Evolutionary conservation across 768 basidiomycete genomes (phyloP), one percentile per base, ranked within the genome.

Genomic region (Dioszegia aurantiaca): DNA sequence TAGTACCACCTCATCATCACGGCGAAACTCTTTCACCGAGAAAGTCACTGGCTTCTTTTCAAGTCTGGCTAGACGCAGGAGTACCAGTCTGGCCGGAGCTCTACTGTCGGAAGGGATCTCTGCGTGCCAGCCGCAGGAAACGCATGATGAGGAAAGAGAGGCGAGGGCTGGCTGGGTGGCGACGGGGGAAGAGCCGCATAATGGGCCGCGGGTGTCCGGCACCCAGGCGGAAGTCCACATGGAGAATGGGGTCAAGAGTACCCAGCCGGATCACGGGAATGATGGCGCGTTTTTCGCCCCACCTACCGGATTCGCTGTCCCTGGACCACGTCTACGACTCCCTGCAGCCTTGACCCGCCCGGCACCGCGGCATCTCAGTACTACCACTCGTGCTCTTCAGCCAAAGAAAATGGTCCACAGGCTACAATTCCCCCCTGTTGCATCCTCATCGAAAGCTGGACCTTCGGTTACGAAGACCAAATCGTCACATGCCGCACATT

Each of bases 371-470:
- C 9, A 14, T 3, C 33, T 53, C 23, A 17, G 12, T 3, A 53
- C 51, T 19, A 14, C 51, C 16, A 27, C 51, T 40, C 37, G 51
- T 9, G 51, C 51, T 6, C 51, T 53, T 3, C 39, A 40, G 26
- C 51, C 51, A 19, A 59, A 59, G 49, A 43, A 17, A 23, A 27
- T n/a, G n/a, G 19, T 52, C 27, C 17, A n/a, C n/a, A n/a, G n/a
- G n/a, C n/a, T n/a, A n/a, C n/a, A n/a, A n/a, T n/a, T n/a, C n/a
- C n/a, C n/a, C n/a, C n/a, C n/a, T n/a, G n/a, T n/a, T n/a, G n/a
- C n/a, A n/a, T n/a, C n/a, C n/a, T n/a, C n/a, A n/a, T n/a, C n/a
- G n/a, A n/a, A n/a, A n/a, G n/a, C n/a, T n/a, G n/a, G n/a, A n/a
- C n/a, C n/a, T n/a, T n/a, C n/a, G n/a, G n/a, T n/a, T n/a, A n/a